Percentiles rank a stretch among this genome's conserved stretches.
phyloP scores from a whole-genome alignment of 2,329 filamentous ascomycete species.

The Aspergillus sp. region DNA sequence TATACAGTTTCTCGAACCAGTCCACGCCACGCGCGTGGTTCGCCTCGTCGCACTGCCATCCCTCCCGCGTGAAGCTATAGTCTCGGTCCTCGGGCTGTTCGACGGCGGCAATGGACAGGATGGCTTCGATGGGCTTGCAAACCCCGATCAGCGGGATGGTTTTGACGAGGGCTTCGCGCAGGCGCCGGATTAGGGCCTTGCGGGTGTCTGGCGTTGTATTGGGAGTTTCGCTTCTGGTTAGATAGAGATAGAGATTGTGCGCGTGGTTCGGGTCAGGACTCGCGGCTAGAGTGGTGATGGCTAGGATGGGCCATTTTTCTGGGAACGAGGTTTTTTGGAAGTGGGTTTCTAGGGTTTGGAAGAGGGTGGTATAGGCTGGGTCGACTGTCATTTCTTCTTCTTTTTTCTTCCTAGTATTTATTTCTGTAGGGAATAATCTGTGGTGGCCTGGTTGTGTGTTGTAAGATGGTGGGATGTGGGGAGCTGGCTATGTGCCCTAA shows the following conservation, averaged over 20 bases:
- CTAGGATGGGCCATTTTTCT: slow-evolving; percentile 29
- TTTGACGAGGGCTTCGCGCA: slow-evolving; percentile 53
- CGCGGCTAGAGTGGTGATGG: slow-evolving; percentile 41
- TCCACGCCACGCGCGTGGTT: slow-evolving; percentile 46
- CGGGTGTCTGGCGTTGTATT: slow-evolving; percentile 18
- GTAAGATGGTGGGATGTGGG: too few species aligned
- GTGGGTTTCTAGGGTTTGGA: slow-evolving; percentile 21
- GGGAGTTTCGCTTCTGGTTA: slow-evolving; percentile 39
- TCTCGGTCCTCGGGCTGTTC: slow-evolving; percentile 53
- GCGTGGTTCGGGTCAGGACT: slow-evolving; percentile 46
- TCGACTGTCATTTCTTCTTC: neutral
- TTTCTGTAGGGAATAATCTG: too few species aligned
- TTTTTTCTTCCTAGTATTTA: too few species aligned
- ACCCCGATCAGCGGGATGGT: slow-evolving; percentile 52
- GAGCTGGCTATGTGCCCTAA: too few species aligned
- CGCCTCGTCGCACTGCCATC: slow-evolving; percentile 51
- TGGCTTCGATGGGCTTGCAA: slow-evolving; percentile 54
- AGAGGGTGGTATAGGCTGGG: slow-evolving; percentile 14
- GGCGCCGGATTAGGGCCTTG: slow-evolving; percentile 28
- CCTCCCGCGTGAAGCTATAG: slow-evolving; percentile 45
- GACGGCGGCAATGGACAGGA: slow-evolving; percentile 47
- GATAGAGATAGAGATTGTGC: slow-evolving; percentile 48
- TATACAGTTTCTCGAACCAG: slow-evolving; percentile 53
- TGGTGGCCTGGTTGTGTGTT: too few species aligned
- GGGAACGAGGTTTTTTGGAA: slow-evolving; percentile 16